Conservation (phyloP, 1,284 basidiomycete genomes). For the Mycosarcoma mackinlayi region DNA sequence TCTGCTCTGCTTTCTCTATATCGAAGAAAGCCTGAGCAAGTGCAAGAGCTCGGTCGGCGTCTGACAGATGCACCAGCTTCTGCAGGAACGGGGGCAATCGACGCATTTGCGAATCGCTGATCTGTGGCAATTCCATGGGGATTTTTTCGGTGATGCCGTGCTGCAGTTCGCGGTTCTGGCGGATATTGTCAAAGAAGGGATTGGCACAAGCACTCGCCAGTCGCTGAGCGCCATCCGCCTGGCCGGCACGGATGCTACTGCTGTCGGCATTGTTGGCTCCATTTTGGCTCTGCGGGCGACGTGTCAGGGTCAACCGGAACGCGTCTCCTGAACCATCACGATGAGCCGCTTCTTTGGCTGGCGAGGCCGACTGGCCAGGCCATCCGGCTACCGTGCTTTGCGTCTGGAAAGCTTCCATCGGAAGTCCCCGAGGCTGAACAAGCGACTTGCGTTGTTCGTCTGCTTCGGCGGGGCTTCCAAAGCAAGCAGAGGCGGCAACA, state of each 20-base stretch:
- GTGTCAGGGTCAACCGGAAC: conserved; percentile 20
- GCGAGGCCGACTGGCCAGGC: conserved; percentile 33
- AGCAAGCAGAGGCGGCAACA: conserved; percentile 11
- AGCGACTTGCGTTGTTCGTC: conserved; percentile 31
- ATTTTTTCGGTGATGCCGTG: conserved; percentile 74
- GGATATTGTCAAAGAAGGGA: conserved; percentile 82
- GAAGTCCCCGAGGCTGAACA: conserved; percentile 58
- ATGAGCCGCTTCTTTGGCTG: conserved; percentile 15
- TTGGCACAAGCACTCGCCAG: conserved; percentile 59
- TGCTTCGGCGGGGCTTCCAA: conserved; percentile 8
- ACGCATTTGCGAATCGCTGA: conserved; percentile 31
- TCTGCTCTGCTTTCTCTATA: conserved; percentile 89
- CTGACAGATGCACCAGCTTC: conserved; percentile 73
- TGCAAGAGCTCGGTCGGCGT: conserved; percentile 77
- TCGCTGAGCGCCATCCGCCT: conserved; percentile 9
- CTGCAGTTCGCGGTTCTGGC: conserved; percentile 90
- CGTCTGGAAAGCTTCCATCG: conserved; percentile 59
- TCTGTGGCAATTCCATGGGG: conserved; percentile 55
- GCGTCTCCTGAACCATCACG: conserved; percentile 2
- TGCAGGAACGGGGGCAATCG: conserved; percentile 84
- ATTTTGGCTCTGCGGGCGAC: conserved; percentile 17
- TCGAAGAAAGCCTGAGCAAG: conserved; percentile 91
- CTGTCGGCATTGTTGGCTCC: neutral
- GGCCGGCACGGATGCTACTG: neutral
- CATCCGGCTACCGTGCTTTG: conserved; percentile 51